Conservation (phyloP, 2,329 filamentous ascomycete genomes). For the Pseudogymnoascus sp. region DNA sequence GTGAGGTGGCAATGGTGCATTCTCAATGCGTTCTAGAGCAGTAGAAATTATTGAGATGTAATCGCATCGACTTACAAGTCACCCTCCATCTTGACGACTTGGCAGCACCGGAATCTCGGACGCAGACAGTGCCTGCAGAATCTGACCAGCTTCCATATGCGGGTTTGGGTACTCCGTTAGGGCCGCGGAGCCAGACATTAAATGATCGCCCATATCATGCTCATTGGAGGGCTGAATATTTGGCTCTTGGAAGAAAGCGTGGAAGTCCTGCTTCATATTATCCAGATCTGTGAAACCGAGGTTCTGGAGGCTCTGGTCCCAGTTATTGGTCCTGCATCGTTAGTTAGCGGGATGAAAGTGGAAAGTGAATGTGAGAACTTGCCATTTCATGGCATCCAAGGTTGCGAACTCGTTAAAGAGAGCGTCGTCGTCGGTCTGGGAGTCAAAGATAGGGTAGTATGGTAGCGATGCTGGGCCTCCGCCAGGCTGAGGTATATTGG, state of each 20-base stretch:
- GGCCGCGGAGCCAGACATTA: constrained; percentile 8
- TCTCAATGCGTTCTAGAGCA: too few relatives aligned
- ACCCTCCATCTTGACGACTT: neutral
- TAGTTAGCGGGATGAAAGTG: constrained; percentile 14
- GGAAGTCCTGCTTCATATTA: constrained; percentile 29
- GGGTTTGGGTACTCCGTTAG: neutral
- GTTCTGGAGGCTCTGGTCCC: constrained; percentile 29
- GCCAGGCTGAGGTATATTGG: constrained; percentile 4
- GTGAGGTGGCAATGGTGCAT: too few relatives aligned
- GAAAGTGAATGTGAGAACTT: constrained; percentile 12
- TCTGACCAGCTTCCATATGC: constrained; percentile 26
- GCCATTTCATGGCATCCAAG: constrained; percentile 45
- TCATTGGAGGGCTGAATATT: constrained; percentile 21
- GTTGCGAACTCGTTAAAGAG: constrained; percentile 52
- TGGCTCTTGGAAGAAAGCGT: constrained; percentile 27
- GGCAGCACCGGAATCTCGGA: neutral
- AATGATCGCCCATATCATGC: constrained; percentile 26
- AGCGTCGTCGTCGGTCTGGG: constrained; percentile 33
- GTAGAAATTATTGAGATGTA: neutral
- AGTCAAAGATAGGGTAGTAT: constrained; percentile 17
- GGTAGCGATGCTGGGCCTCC: constrained; percentile 7
- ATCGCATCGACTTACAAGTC: neutral
- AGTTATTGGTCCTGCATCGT: constrained; percentile 23
- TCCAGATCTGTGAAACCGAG: constrained; percentile 29
- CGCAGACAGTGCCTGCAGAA: constrained; percentile 26